A percentile compares a stretch with the other conserved stretches of the same genome.
Evolutionary conservation across 352 stramenopile species (phyloP).

Genomic region (Phytophthora chlamydospora): DNA sequence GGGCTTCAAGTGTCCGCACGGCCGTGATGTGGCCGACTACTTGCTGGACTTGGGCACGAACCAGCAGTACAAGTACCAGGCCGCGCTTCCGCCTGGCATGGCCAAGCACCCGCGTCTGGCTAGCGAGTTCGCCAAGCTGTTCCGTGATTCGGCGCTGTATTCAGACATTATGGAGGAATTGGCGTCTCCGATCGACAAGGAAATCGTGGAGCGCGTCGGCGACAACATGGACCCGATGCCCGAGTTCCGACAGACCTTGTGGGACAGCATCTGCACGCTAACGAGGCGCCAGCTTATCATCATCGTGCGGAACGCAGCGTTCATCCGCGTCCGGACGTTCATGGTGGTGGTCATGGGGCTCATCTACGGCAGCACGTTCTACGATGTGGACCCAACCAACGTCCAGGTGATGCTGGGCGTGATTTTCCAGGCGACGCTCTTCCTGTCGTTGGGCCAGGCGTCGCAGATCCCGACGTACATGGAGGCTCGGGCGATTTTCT

Average conservation of each 20-base stretch:
- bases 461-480: slow-evolving; percentile 79
- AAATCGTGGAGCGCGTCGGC: slow-evolving; percentile 19
- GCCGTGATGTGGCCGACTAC: slow-evolving; percentile 42
- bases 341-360: slow-evolving; percentile 58
- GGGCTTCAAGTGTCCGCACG: slow-evolving; percentile 39
- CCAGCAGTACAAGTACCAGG: slow-evolving; percentile 43
- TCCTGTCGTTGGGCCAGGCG: slow-evolving; percentile 69
- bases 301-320: slow-evolving; percentile 41
- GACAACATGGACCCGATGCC: slow-evolving; percentile 37
- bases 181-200: slow-evolving; percentile 12
- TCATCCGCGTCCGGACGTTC: slow-evolving; percentile 32
- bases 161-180: slow-evolving; percentile 20
- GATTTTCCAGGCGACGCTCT: slow-evolving; percentile 79
- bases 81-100: slow-evolving; percentile 8
- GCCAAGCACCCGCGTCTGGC: slow-evolving; percentile 26
- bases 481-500: slow-evolving; percentile 69
- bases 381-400: slow-evolving; percentile 43
- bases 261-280: slow-evolving; percentile 25
- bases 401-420: slow-evolving; percentile 62
- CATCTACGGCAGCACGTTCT: slow-evolving; percentile 52
- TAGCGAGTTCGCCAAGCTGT: slow-evolving; percentile 29
- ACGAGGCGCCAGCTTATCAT: slow-evolving; percentile 58
- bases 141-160: slow-evolving; percentile 29
- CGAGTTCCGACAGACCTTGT: slow-evolving; percentile 43
- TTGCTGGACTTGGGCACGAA: slow-evolving; percentile 46